Base-by-base conservation (phyloP, 805 yeast species). In the Starmerella kuoi region DNA sequence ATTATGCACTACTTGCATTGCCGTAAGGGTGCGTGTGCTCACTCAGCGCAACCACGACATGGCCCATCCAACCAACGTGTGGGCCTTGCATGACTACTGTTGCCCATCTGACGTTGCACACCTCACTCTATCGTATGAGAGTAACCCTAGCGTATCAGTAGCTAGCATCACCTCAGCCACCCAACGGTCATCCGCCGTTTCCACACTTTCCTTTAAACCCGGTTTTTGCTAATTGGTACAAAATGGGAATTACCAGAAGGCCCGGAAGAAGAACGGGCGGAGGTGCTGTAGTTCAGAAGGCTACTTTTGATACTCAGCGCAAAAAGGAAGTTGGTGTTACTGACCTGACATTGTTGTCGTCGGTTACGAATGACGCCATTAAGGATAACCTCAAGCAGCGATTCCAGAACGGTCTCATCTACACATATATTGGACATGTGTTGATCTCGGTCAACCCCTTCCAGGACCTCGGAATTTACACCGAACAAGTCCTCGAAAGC, bases 261-360 rank as follows among this genome's bases (percentile, higher is more conserved):
- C 79, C 86, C 65, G 58, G 77, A 67, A 59, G 75, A 68, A 50
- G 68, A 59, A 55, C 72, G 58, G 52, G 83, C 77, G 30, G 73
- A 73, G 35, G 72, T 72, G n/a, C n/a, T n/a, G 77, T 65, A 31
- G 77, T 82, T 42, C 76, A 82, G 58, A 88, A 88, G 67, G 96
- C 96, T 12, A 80, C 85, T 38, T 91, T 86, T 59, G 97, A 91
- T 54, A 63, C 79, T 26, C 66, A 76, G 41, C 86, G 86, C 65
- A 84, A 84, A 70, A 84, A 86, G 61, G 97, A 91, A 62, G 97
- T 91, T n/a, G 99, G 99, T 40, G 96, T 91, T 7, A 79, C 94
- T 33, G 99, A 91, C 62, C 68, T 91, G 56, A 91, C 99, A 1
- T 65, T 91, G 40, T 69, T 91, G 47, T 79, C 94, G 22, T 81